Evolutionary conservation across 2,329 filamentous ascomycete species (phyloP), one percentile per base, ranked within the genome.

Genomic region (Pseudocercospora musae): DNA sequence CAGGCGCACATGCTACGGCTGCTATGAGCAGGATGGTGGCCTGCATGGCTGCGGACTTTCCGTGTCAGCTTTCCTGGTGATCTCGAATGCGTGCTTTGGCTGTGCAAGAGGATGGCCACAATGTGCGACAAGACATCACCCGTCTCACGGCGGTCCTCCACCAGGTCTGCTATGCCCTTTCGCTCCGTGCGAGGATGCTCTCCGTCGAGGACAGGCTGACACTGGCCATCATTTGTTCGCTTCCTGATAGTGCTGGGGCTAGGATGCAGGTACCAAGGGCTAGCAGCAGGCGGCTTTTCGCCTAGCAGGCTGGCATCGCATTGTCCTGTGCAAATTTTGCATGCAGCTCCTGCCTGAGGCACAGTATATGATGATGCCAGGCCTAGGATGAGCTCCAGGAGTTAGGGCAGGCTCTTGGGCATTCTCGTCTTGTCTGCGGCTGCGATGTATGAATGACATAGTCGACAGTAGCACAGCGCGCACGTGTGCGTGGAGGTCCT

Each of bases 181-280:
- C 23, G 48, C 21, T 52, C 15, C 20, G 25, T 15, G 31, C 25
- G 52, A 33, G 44, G 13, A 57, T 63, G 50, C 59, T 63, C 57
- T 59, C 50, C 57, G 61, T 49, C 31, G 54, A 49, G 18, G 61
- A 57, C 57, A 59, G 61, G 55, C 54, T 53, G 57, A 48, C 27
- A 23, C 20, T 27, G 10, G 46, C 21, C 56, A 42, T 57, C 33
- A 59, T 63, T 63, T 59, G 57, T 20, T 59, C 57, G 61, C 50
- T 57, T 56, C 56, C 18, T 13, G 31, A 42, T 56, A 56, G 60
- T 29, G 49, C 44, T 31, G 13, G 15, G 11, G 44, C 57, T 63
- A 57, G 37, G 29, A 18, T 59, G 61, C 57, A 59, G 50, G 52
- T 57, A 59, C 52, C 33, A 42, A 1, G 15, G 33, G 37, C 53